Conservation (phyloP, 176 grass and related monocot species). For the Musa acuminata region DNA sequence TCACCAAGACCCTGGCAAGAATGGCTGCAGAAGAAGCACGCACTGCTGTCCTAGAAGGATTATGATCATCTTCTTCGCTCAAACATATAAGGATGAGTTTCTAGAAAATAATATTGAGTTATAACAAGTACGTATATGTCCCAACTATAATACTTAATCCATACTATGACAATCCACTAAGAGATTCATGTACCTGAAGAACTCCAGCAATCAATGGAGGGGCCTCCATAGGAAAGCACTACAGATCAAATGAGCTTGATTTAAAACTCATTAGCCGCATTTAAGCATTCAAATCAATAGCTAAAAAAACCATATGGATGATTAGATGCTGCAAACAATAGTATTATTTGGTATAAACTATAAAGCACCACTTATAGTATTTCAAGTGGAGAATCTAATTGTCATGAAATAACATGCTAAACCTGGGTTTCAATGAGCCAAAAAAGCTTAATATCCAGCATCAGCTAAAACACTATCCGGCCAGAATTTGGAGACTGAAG, state of each 20-base stretch:
- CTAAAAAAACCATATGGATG: background rate
- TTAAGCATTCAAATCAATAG: background rate
- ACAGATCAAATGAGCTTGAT: constrained; percentile 40
- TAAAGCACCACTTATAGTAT: background rate
- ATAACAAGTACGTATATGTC: constrained; percentile 15
- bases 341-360: background rate
- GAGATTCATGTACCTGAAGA: constrained; percentile 66
- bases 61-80: constrained; percentile 68
- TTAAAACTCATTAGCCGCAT: constrained; percentile 16
- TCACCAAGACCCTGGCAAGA: constrained; percentile 84
- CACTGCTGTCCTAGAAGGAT: constrained; percentile 80
- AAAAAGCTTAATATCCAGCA: too few species aligned
- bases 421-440: background rate
- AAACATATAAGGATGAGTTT: constrained; percentile 89
- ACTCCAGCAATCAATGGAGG: constrained; percentile 61
- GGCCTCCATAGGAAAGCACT: constrained; percentile 80
- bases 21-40: constrained; percentile 69
- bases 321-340: background rate
- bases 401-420: background rate
- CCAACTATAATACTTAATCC: constrained; percentile 4
- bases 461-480: background rate
- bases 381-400: background rate
- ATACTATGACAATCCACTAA: constrained; percentile 7
- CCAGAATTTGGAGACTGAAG: background rate
- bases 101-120: constrained; percentile 30